Base-by-base conservation (phyloP, 129 eudicot species). In the Helichrysum umbraculigerum region DNA sequence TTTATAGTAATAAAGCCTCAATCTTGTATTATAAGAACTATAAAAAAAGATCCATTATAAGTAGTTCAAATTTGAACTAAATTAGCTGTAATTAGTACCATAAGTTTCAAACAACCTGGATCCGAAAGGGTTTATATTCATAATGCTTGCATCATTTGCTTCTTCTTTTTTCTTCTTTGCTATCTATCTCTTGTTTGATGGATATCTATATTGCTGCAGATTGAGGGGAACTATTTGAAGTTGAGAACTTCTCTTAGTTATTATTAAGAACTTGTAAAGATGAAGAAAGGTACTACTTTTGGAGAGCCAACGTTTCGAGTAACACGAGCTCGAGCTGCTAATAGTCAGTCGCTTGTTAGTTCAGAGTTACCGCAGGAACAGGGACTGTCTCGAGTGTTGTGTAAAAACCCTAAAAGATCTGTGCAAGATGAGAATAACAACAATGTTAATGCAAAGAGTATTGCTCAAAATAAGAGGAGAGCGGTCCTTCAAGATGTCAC, bases 291-390 rank as follows among this genome's bases (percentile, higher is more conserved):
- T 35, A 66, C 81, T 77, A 52, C 54, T 35, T 67, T 35, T 67
- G 84, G 61, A 39, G 87, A 74, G 78, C 81, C 88, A 21, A 69
- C 73, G 67, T 78, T 69, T 71, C 90, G 92, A 22, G 78, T 87
- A 42, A 90, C 96, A 74, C 72, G 96, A 76, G 87, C 96, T 76
- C 86, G 86, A 58, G 89, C 88, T 62, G 91, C 91, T 61, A 84
- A 82, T 6, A 70, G 63, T 44, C 83, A 78, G 71, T 68, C 81
- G 41, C 68, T 85, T 25, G 76, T 73, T 35, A 73, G 62, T 59
- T 39, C 68, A 70, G 80, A 83, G 39, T 34, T 32, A 44, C 66
- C 78, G 70, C 79, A 77, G 79, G 84, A 74, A 78, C 92, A 80
- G 75, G 86, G 63, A 5, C 85, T 57, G 73, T 68, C 71, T 29